Percentiles rank a stretch among this genome's conserved stretches.
Conservation (phyloP, 345 rosid species). For the Brassica cretica region DNA sequence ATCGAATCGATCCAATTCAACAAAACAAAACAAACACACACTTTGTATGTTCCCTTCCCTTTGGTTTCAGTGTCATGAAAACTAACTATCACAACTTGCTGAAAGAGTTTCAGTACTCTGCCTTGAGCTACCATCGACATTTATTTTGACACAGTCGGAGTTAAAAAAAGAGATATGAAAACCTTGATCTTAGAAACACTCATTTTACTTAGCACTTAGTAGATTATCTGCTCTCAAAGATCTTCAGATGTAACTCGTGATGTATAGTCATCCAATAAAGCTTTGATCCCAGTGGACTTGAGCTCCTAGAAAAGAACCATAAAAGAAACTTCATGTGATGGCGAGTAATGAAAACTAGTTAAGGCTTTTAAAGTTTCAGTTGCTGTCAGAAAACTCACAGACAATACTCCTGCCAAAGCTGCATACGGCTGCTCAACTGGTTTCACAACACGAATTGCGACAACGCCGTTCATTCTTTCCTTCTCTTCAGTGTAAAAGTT, state of each 20-base stretch:
- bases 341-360: neutral
- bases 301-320: conserved; percentile 25
- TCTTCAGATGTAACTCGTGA: neutral
- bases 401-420: conserved; percentile 55
- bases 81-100: neutral
- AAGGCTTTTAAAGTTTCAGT: neutral
- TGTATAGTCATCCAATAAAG: conserved; percentile 31
- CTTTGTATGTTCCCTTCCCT: no score
- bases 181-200: no score
- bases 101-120: neutral
- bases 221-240: conserved; percentile 11
- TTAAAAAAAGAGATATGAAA: no score
- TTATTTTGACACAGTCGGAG: no score
- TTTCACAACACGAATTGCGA: conserved; percentile 57
- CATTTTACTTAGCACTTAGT: neutral
- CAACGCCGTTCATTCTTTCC: conserved; percentile 65
- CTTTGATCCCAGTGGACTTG: conserved; percentile 30
- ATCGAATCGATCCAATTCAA: no score
- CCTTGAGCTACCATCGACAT: neutral
- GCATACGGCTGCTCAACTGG: conserved; percentile 56
- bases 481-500: conserved; percentile 69
- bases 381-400: conserved; percentile 52
- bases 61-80: neutral
- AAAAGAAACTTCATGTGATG: neutral
- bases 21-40: no score